Percentiles rank a stretch among this genome's conserved stretches.
Evolutionary conservation across 2,329 filamentous ascomycete species (phyloP).

Genomic region (Trichoderma atrobrunneum): DNA sequence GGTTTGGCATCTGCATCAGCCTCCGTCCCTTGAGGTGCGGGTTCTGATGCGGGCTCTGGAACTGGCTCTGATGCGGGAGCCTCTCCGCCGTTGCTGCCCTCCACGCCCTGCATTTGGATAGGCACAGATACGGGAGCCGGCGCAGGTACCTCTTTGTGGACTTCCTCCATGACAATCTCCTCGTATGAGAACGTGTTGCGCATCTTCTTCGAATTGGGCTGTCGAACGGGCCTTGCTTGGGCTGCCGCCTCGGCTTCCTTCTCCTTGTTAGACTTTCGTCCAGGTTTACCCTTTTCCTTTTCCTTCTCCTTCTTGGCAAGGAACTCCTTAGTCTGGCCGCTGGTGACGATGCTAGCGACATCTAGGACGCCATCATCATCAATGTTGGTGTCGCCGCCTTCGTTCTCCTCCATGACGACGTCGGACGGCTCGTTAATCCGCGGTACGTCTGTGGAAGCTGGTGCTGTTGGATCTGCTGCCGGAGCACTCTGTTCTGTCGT

Average conservation of each 20-base stretch:
- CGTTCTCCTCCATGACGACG: slow-evolving; percentile 36
- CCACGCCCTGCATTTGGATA: slow-evolving; percentile 29
- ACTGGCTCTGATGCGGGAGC: neutral
- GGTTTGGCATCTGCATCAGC: neutral
- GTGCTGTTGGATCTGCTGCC: slow-evolving; percentile 17
- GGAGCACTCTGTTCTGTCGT: neutral
- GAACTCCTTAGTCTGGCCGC: slow-evolving; percentile 78
- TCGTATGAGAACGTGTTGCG: slow-evolving; percentile 72
- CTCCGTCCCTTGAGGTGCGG: slow-evolving; percentile 10
- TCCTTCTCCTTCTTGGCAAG: slow-evolving; percentile 79
- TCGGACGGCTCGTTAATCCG: slow-evolving; percentile 41
- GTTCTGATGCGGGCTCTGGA: neutral
- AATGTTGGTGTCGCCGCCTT: slow-evolving; percentile 27
- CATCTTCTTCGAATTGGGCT: slow-evolving; percentile 71
- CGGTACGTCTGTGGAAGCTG: slow-evolving; percentile 31
- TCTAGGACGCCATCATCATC: slow-evolving; percentile 74
- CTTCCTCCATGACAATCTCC: slow-evolving; percentile 59
- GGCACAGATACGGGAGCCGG: neutral
- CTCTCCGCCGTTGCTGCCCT: slow-evolving; percentile 23
- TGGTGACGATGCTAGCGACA: slow-evolving; percentile 80
- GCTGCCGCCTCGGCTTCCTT: slow-evolving; percentile 52
- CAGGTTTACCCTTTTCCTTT: slow-evolving; percentile 64
- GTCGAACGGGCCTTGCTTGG: slow-evolving; percentile 53
- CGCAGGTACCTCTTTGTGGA: slow-evolving; percentile 29
- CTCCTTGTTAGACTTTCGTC: slow-evolving; percentile 46